Evolutionary conservation across 2,329 filamentous ascomycete species (phyloP).

Genomic region (Plenodomus tracheiphilus): DNA sequence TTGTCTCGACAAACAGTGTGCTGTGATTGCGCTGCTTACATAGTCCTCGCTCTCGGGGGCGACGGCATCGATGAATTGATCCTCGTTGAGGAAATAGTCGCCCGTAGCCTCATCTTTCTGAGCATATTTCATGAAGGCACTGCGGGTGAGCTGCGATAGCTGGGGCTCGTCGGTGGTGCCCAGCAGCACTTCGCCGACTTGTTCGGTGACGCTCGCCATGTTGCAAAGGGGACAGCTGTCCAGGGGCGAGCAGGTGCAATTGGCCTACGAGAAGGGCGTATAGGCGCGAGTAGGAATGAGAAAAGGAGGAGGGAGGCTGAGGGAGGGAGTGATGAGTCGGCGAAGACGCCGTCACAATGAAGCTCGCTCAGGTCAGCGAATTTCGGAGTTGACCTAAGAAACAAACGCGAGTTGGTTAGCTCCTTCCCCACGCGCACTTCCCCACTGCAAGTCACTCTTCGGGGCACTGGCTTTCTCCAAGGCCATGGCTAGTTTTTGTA

Average conservation of each 20-base stretch:
- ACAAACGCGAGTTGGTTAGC: slow-evolving; percentile 21
- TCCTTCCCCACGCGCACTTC: not conserved
- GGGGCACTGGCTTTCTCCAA: too few relatives aligned
- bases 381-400: slow-evolving; percentile 31
- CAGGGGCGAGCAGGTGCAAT: slow-evolving; percentile 28
- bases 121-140: slow-evolving; percentile 76
- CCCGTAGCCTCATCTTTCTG: slow-evolving; percentile 73
- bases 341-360: slow-evolving; percentile 22
- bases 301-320: slow-evolving; percentile 14
- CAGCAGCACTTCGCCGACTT: slow-evolving; percentile 62
- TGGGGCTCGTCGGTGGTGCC: slow-evolving; percentile 62
- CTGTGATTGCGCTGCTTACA: slow-evolving; percentile 62
- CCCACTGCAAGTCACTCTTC: not conserved
- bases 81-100: slow-evolving; percentile 76
- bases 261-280: slow-evolving; percentile 19
- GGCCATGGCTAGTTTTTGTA: too few relatives aligned
- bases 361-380: slow-evolving; percentile 25
- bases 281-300: slow-evolving; percentile 15
- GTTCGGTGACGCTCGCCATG: slow-evolving; percentile 70
- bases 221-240: slow-evolving; percentile 15
- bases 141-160: slow-evolving; percentile 74
- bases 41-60: slow-evolving; percentile 87
- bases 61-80: slow-evolving; percentile 90
- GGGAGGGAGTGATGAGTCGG: slow-evolving; percentile 27
- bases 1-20: slow-evolving; percentile 24